Evolutionary conservation across 2,329 filamentous ascomycete genomes (phyloP).

Genomic region (Chalaropsis ovoidea): DNA sequence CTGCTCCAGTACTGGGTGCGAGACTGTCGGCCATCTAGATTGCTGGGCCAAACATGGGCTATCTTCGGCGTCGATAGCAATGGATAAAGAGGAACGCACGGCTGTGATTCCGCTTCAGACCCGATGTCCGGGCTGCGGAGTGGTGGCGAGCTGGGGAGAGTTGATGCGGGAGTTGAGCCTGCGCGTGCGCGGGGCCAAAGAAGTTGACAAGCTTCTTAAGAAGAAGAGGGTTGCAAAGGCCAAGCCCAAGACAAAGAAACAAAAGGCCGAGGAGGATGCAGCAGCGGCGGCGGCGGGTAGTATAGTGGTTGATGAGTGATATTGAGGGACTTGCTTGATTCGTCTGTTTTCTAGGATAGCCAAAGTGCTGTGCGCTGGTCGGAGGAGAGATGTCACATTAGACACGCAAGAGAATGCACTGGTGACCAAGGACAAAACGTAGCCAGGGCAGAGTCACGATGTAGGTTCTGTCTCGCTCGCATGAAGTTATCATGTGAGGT

Average conservation of each 20-base stretch:
- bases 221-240: conserved; percentile 33
- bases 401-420: too few species aligned
- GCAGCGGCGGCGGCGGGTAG: not conserved
- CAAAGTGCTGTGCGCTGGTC: too few species aligned
- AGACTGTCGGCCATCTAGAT: conserved; percentile 48
- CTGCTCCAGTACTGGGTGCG: conserved; percentile 45
- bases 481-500: not conserved
- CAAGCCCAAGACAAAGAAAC: conserved; percentile 13
- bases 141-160: conserved; percentile 56
- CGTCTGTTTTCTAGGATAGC: not conserved
- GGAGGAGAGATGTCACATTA: too few species aligned
- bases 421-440: too few species aligned
- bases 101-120: conserved; percentile 58
- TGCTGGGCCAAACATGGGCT: conserved; percentile 51
- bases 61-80: conserved; percentile 26
- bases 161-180: conserved; percentile 77
- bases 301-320: not conserved
- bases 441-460: too few species aligned
- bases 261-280: not conserved
- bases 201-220: conserved; percentile 59
- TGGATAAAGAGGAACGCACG: conserved; percentile 30
- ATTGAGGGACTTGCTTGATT: not conserved
- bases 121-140: conserved; percentile 59
- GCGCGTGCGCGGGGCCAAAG: conserved; percentile 57
- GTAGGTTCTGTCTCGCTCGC: too few species aligned